Conservation (phyloP, 345 rosid species). For the Linum tenue region DNA sequence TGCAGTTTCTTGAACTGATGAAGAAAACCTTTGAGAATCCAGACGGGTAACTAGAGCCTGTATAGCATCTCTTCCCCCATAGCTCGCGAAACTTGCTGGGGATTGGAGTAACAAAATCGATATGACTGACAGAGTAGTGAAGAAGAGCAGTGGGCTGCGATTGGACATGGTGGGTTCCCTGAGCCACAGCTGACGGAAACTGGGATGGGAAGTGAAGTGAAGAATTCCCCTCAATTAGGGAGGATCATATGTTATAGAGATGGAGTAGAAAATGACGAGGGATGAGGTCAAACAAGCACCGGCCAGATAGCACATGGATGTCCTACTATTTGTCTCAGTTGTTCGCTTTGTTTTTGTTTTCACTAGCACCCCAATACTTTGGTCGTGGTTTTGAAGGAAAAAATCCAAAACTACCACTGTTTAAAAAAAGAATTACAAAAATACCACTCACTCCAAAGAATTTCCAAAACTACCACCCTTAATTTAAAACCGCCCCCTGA, state of each 20-base stretch:
- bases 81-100: slow-evolving; percentile 15
- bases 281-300: not conserved
- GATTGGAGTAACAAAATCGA: not conserved
- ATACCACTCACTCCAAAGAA: too few relatives aligned
- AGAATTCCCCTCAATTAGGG: not conserved
- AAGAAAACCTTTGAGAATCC: slow-evolving; percentile 46
- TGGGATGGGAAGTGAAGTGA: not conserved
- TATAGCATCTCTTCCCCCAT: slow-evolving; percentile 21
- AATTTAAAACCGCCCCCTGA: too few relatives aligned
- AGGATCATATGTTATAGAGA: not conserved
- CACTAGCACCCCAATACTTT: too few relatives aligned
- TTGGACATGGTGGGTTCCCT: slow-evolving; percentile 2
- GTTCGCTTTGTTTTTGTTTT: too few relatives aligned
- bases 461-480: too few relatives aligned
- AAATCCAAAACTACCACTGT: too few relatives aligned
- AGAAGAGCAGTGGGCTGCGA: slow-evolving; percentile 1
- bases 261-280: not conserved
- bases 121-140: slow-evolving; percentile 15
- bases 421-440: too few relatives aligned
- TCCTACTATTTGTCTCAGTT: too few relatives aligned
- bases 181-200: not conserved
- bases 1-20: slow-evolving; percentile 70
- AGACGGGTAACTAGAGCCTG: slow-evolving; percentile 38
- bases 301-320: not conserved
- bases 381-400: too few relatives aligned